phyloP scores from a whole-genome alignment of 83 land plant species.

The Larix sibirica region DNA sequence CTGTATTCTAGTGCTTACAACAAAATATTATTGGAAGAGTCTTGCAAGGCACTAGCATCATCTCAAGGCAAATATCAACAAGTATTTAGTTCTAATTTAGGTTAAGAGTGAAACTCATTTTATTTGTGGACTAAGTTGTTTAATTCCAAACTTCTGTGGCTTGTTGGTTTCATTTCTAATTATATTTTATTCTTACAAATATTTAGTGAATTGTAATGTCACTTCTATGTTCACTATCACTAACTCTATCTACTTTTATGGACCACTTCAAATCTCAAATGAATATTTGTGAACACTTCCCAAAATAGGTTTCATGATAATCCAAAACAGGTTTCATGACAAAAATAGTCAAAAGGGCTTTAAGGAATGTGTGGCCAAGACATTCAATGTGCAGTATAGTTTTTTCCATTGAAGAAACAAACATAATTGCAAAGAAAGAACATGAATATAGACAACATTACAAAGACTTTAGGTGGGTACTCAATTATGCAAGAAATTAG shows the following conservation, averaged over 20 bases:
- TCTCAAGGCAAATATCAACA: conserved; percentile 78
- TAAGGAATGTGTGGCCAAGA: conserved; percentile 86
- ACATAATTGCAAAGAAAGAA: conserved; percentile 32
- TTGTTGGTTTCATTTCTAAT: neutral
- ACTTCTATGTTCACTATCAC: neutral
- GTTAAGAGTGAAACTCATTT: neutral
- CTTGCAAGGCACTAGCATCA: conserved; percentile 53
- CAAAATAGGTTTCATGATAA: conserved; percentile 74
- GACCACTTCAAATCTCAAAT: conserved; percentile 90
- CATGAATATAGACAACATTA: conserved; percentile 58
- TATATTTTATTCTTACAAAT: neutral
- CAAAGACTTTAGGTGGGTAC: conserved; percentile 48
- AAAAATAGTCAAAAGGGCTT: conserved; percentile 65
- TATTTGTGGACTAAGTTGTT: neutral
- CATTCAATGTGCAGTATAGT: conserved; percentile 72
- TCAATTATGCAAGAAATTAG: neutral
- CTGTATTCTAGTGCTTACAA: conserved; percentile 47
- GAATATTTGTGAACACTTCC: conserved; percentile 76
- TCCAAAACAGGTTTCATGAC: neutral
- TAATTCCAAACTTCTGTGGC: neutral
- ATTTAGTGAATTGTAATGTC: neutral
- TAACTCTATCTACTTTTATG: neutral
- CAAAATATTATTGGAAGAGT: conserved; percentile 59
- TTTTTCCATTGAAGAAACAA: conserved; percentile 80
- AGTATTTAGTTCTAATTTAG: conserved; percentile 32